Evolutionary conservation across 257 asterid genomes (phyloP), one percentile per base, ranked within the genome.

Genomic region (Salvia rosmarinus): DNA sequence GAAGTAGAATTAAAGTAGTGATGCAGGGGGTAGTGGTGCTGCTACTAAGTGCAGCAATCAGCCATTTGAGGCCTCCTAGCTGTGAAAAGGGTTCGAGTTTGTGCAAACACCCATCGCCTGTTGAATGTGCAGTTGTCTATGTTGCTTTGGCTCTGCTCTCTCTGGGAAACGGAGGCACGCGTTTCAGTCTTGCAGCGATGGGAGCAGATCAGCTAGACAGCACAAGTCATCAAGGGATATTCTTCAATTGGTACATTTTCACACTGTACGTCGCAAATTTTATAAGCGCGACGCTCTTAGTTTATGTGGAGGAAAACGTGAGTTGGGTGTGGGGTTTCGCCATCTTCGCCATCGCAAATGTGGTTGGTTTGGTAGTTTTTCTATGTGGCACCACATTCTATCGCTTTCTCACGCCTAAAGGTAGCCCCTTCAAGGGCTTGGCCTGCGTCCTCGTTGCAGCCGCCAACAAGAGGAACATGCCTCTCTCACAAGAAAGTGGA

Each of bases 101-200:
- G 0, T 87, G 93, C 70, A 47, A 17, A 70, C 46, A 72, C 28
- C 89, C 95, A 4, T 76, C 90, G 11, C 42, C 68, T 9, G 60
- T 72, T 23, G 90, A 90, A 32, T 10, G 75, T 4, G 76, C 75
- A 32, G 40, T 87, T 30, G 67, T 87, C 4, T 90, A 83, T 55
- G 79, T 82, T 0, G 86, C 79, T 17, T 52, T 90, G 63, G 85
- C 82, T 13, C 81, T 90, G 2, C 63, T 81, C 0, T 78, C 86
- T 40, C 23, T 90, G 0, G 96, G 95, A 2, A 72, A 55, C n/a
- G 88, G 87, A 5, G 96, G 90, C n/a, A 77, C 89, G 0, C 87
- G 95, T 23, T 87, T 83, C 80, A 84, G 89, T 1, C 69, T 87
- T 3, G 96, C 84, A 30, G 73, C 95, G 3, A 87, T 89, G 89